Conservation (phyloP, 495 filamentous ascomycete species). For the Tuber aestivum region DNA sequence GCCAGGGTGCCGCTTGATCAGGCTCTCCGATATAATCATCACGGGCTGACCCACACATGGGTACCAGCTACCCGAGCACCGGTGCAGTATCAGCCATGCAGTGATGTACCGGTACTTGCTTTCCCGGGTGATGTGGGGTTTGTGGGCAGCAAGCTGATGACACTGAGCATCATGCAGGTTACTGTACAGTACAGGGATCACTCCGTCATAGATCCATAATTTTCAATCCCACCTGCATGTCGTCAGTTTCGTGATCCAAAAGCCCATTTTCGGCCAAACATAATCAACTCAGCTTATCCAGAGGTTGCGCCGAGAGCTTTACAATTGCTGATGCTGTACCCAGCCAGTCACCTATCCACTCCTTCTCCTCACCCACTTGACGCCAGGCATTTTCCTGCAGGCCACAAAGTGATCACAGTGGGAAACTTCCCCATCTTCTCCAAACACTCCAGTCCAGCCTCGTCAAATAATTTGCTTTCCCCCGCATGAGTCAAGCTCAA, state of each 20-base stretch:
- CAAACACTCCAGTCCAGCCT: neutral
- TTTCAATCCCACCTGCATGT: neutral
- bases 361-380: neutral
- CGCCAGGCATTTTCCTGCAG: neutral
- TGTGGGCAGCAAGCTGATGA: neutral
- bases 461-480: neutral
- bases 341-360: neutral
- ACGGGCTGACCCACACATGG: too few relatives aligned
- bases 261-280: neutral
- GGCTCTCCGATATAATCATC: neutral
- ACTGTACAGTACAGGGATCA: too few relatives aligned
- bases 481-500: slow-evolving; percentile 50
- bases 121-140: neutral
- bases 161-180: neutral
- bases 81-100: neutral
- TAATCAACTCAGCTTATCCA: neutral
- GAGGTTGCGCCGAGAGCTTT: neutral
- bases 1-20: neutral
- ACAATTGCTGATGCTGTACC: neutral
- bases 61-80: too few relatives aligned
- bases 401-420: neutral
- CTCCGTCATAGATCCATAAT: too few relatives aligned
- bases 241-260: neutral
- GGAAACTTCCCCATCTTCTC: neutral
- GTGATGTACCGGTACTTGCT: too few relatives aligned